phyloP scores from a whole-genome alignment of 2,329 filamentous ascomycete species.

The Delphinella strobiligena region DNA sequence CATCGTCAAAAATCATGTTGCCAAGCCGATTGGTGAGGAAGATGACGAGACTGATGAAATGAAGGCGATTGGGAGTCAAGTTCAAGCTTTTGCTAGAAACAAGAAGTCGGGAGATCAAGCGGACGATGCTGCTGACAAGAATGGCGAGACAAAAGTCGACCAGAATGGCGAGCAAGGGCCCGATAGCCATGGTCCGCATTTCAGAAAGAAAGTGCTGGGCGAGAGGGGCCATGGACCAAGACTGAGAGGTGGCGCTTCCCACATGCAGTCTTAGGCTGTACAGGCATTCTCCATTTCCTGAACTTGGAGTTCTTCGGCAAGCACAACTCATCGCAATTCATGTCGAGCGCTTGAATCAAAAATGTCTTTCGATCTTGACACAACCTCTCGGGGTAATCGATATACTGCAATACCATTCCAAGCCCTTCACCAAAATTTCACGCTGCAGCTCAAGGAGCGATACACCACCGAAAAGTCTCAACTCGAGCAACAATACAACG shows the following conservation, averaged over 20 bases:
- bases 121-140: not conserved
- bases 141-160: not conserved
- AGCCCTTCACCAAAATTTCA: no score
- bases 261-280: conserved; percentile 7
- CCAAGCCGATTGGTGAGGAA: conserved; percentile 12
- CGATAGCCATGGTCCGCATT: not conserved
- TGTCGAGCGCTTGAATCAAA: no score
- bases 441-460: no score
- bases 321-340: no score
- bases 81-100: conserved; percentile 18
- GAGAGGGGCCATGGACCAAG: conserved; percentile 11
- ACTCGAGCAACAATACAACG: no score
- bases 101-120: conserved; percentile 9
- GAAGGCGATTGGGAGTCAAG: conserved; percentile 17
- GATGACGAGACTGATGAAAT: conserved; percentile 16
- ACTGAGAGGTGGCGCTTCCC: conserved; percentile 6
- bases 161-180: not conserved
- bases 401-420: no score
- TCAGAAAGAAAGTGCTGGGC: conserved; percentile 8
- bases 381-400: no score
- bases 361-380: no score
- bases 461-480: no score
- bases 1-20: conserved; percentile 13
- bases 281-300: no score
- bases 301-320: no score